Conservation (phyloP, 768 basidiomycete species). For the Cystofilobasidium capitatum region DNA sequence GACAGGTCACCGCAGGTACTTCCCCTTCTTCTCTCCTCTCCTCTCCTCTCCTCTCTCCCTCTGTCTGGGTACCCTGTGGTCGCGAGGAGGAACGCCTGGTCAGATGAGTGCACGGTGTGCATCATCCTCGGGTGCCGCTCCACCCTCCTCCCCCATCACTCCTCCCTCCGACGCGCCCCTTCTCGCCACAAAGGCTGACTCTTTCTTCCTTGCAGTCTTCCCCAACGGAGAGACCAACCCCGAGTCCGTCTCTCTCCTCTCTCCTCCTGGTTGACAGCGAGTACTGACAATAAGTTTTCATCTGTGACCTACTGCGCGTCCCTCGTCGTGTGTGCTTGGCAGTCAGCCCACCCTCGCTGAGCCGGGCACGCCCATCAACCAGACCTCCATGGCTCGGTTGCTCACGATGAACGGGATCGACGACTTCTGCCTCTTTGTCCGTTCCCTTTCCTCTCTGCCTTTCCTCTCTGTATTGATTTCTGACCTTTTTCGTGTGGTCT, state of each 20-base stretch:
- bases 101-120: background rate
- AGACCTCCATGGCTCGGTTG: slow-evolving; percentile 37
- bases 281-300: background rate
- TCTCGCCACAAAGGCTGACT: background rate
- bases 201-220: background rate
- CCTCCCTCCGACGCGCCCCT: too few relatives aligned
- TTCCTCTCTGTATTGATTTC: background rate
- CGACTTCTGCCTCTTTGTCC: slow-evolving; percentile 25
- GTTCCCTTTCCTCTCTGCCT: background rate
- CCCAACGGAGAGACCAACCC: slow-evolving; percentile 24
- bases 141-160: too few relatives aligned
- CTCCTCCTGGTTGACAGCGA: background rate
- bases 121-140: background rate
- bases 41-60: too few relatives aligned
- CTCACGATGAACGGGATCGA: slow-evolving; percentile 38
- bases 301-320: too few relatives aligned
- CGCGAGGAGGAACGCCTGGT: too few relatives aligned
- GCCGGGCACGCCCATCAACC: slow-evolving; percentile 38
- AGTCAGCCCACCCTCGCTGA: slow-evolving; percentile 22
- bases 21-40: too few relatives aligned
- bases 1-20: slow-evolving; percentile 15
- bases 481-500: background rate
- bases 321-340: background rate
- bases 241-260: background rate
- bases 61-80: too few relatives aligned